Evolutionary conservation across 208 protist species (phyloP).

Genomic region (Strigomonas galati): DNA sequence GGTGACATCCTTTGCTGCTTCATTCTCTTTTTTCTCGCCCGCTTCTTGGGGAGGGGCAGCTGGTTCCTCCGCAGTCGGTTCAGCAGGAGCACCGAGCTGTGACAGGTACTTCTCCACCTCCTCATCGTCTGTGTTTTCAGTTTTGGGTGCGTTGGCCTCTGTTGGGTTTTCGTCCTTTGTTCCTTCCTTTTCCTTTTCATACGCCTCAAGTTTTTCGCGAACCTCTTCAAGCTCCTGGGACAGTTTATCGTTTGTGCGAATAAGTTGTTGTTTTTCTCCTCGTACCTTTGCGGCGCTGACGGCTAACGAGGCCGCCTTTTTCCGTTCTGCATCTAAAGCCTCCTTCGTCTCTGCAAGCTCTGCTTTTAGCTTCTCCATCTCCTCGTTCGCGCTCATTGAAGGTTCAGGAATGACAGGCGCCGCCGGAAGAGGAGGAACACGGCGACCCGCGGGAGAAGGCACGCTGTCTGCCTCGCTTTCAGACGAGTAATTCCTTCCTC

Average conservation of each 20-base stretch:
- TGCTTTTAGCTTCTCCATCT: conserved; percentile 40
- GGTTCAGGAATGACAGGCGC: conserved; percentile 11
- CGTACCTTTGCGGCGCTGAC: conserved; percentile 54
- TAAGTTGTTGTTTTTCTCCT: conserved; percentile 47
- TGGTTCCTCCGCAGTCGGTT: background rate
- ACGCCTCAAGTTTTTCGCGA: conserved; percentile 27
- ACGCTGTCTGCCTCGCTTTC: conserved; percentile 25
- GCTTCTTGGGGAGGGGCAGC: conserved; percentile 1
- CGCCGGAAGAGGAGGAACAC: conserved; percentile 20
- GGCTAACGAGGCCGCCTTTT: conserved; percentile 56
- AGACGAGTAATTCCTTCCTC: conserved; percentile 12
- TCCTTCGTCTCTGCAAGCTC: conserved; percentile 70
- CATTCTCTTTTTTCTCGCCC: conserved; percentile 16
- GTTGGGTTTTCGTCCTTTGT: too few relatives aligned
- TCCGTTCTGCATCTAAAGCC: conserved; percentile 59
- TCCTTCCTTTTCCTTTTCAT: conserved; percentile 32
- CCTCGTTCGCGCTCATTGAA: conserved; percentile 20
- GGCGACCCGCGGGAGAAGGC: background rate
- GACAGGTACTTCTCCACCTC: conserved; percentile 33
- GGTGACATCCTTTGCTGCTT: background rate
- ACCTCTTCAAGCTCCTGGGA: conserved; percentile 42
- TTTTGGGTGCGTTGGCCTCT: too few relatives aligned
- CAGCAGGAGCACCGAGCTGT: conserved; percentile 15
- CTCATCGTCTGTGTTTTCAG: background rate
- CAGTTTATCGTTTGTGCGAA: conserved; percentile 51